phyloP scores from a whole-genome alignment of 768 basidiomycete genomes.

The Leccinellum luteum region DNA sequence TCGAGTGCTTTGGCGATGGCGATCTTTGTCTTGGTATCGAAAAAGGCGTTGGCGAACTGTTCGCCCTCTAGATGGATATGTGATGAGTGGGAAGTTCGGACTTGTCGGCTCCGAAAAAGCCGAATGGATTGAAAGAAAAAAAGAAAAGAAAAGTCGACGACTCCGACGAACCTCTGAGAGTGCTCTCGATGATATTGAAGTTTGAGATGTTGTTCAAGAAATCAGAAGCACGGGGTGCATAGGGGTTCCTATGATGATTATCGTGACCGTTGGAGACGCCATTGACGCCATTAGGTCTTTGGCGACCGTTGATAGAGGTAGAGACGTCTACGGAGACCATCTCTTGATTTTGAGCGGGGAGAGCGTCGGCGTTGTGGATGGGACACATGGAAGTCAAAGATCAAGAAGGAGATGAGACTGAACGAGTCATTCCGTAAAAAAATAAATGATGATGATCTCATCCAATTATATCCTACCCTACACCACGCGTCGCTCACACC shows the following conservation, averaged over 20 bases:
- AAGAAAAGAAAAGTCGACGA: neutral
- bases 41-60: constrained; percentile 99
- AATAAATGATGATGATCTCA: neutral
- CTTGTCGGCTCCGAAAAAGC: constrained; percentile 4
- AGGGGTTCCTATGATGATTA: constrained; percentile 63
- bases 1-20: constrained; percentile 97
- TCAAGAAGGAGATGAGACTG: neutral
- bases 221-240: constrained; percentile 88
- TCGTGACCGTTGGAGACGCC: constrained; percentile 38
- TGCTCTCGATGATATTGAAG: constrained; percentile 97
- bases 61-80: constrained; percentile 72
- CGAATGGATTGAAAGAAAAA: neutral
- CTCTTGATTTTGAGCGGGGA: constrained; percentile 44
- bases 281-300: constrained; percentile 32
- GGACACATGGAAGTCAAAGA: constrained; percentile 42
- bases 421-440: constrained; percentile 12
- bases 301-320: constrained; percentile 37
- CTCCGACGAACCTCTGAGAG: constrained; percentile 74
- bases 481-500: constrained; percentile 72
- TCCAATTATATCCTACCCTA: constrained; percentile 27
- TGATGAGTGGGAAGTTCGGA: constrained; percentile 14
- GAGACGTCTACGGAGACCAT: constrained; percentile 65
- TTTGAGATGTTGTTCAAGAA: constrained; percentile 91
- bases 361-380: constrained; percentile 49
- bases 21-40: constrained; percentile 99